Evolutionary conservation across 495 filamentous ascomycete species (phyloP).

Genomic region (Mycothermus thermophilus): DNA sequence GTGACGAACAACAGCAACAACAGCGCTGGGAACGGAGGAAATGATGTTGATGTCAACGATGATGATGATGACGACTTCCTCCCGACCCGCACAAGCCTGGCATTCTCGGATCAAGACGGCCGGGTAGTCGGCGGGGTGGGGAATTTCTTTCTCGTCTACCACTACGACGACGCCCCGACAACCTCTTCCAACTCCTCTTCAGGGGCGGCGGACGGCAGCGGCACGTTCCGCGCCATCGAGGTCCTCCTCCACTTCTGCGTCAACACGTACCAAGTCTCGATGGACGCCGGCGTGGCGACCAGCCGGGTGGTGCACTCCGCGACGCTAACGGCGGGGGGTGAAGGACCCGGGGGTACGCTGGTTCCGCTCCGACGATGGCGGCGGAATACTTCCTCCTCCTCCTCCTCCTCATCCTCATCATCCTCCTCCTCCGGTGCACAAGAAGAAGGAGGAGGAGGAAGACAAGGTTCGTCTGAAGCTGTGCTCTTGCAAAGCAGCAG

Average conservation of each 20-base stretch:
- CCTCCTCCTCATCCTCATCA: no score
- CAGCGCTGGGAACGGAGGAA: neutral
- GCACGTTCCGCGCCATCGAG: conserved; percentile 14
- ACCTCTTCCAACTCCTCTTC: neutral
- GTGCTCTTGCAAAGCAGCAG: no score
- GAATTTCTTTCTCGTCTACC: conserved; percentile 17
- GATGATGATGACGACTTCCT: conserved; percentile 4
- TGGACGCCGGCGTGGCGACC: conserved; percentile 4
- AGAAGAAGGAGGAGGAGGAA: no score
- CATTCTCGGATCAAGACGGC: conserved; percentile 9
- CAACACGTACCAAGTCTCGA: conserved; percentile 14
- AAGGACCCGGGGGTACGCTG: neutral
- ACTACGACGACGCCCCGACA: conserved; percentile 6
- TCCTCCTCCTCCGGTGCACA: no score
- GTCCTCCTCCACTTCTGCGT: conserved; percentile 19
- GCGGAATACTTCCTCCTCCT: neutral
- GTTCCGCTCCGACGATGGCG: no score
- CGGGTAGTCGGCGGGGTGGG: conserved; percentile 8
- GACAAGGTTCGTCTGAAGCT: no score
- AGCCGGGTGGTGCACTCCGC: conserved; percentile 11
- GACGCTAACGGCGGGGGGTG: conserved; percentile 1
- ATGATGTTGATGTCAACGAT: neutral
- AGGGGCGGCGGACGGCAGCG: neutral
- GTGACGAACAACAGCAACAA: neutral
- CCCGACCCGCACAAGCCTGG: conserved; percentile 8